Percentiles rank a stretch among this genome's conserved stretches.
These are phyloP conservation scores for Leptosphaerulina australis DNA, from an alignment of 2,329 filamentous ascomycete species.

Conservation along the genomic window DNA sequence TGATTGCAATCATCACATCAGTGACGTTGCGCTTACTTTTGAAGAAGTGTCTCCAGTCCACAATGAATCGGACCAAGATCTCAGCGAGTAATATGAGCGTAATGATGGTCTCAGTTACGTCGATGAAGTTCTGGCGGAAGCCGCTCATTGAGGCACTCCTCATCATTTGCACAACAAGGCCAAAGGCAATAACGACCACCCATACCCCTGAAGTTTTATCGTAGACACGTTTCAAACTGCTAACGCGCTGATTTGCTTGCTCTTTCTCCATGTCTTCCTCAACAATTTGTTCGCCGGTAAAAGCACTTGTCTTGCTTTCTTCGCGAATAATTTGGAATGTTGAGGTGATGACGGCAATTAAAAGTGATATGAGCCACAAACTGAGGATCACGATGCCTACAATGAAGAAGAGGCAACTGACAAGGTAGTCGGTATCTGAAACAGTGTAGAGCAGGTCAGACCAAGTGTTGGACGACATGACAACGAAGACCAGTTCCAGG, in stretches of 20 bases:
- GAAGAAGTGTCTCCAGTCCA: constrained; percentile 83
- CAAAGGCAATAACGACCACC: constrained; percentile 79
- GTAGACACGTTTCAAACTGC: constrained; percentile 71
- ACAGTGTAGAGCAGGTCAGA: constrained; percentile 94
- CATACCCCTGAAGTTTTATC: constrained; percentile 77
- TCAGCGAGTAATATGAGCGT: constrained; percentile 81
- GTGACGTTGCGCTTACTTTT: constrained; percentile 75
- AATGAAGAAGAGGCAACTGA: constrained; percentile 78
- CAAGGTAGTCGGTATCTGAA: constrained; percentile 87
- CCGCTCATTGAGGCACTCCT: constrained; percentile 77
- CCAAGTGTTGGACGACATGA: constrained; percentile 98
- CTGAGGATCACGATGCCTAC: constrained; percentile 85
- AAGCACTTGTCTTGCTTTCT: constrained; percentile 92
- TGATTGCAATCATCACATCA: constrained; percentile 78
- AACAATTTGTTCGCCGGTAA: constrained; percentile 71
- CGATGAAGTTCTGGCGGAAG: constrained; percentile 67
- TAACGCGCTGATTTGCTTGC: constrained; percentile 51
- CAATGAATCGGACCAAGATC: constrained; percentile 76
- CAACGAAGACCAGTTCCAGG: constrained; percentile 91
- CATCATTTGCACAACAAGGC: constrained; percentile 77
- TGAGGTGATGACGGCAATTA: constrained; percentile 96
- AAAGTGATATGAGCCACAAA: constrained; percentile 92
- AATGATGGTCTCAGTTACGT: constrained; percentile 73
- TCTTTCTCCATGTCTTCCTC: constrained; percentile 44
- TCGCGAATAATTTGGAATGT: constrained; percentile 98